These are phyloP conservation scores for Phytopythium vexans DNA, from an alignment of 352 stramenopile species.

Conservation along the genomic window DNA sequence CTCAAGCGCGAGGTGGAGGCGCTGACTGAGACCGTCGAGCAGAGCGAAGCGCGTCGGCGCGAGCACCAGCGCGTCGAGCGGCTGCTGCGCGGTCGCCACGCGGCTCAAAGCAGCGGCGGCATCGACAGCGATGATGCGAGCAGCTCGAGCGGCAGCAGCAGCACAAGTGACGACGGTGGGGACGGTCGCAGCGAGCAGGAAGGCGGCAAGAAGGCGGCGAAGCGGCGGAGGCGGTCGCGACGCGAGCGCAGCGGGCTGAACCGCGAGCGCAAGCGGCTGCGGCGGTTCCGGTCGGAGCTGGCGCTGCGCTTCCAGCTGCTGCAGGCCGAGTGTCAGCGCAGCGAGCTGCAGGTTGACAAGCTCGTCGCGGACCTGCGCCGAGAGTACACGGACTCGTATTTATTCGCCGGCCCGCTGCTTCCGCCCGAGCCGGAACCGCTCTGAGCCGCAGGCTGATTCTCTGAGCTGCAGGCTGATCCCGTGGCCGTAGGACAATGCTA, in stretches of 20 bases:
- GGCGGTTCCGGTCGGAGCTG: constrained; percentile 41
- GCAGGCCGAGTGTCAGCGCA: constrained; percentile 51
- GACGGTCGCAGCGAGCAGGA: constrained; percentile 5
- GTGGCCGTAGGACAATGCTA: no score
- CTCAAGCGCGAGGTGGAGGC: constrained; percentile 35
- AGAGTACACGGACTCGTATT: constrained; percentile 65
- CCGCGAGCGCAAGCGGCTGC: constrained; percentile 44
- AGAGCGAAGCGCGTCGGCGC: constrained; percentile 31
- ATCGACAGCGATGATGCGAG: constrained; percentile 12
- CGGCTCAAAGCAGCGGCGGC: constrained; percentile 8
- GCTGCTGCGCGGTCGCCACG: constrained; percentile 20
- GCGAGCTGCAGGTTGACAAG: constrained; percentile 52
- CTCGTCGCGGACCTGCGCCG: constrained; percentile 47
- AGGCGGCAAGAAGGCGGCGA: constrained; percentile 5
- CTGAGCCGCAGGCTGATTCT: no score
- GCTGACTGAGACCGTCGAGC: constrained; percentile 32
- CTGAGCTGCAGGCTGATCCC: no score
- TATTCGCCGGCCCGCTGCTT: constrained; percentile 37
- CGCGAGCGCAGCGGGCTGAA: constrained; percentile 13
- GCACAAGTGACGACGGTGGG: neutral
- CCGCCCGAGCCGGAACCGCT: no score
- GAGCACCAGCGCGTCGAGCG: constrained; percentile 30
- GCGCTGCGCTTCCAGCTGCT: constrained; percentile 56
- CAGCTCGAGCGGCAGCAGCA: constrained; percentile 1
- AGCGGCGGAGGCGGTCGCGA: constrained; percentile 2